phyloP scores from a whole-genome alignment of 225 moss, liverwort and hornwort species.

The Antitrichia curtipendula region DNA sequence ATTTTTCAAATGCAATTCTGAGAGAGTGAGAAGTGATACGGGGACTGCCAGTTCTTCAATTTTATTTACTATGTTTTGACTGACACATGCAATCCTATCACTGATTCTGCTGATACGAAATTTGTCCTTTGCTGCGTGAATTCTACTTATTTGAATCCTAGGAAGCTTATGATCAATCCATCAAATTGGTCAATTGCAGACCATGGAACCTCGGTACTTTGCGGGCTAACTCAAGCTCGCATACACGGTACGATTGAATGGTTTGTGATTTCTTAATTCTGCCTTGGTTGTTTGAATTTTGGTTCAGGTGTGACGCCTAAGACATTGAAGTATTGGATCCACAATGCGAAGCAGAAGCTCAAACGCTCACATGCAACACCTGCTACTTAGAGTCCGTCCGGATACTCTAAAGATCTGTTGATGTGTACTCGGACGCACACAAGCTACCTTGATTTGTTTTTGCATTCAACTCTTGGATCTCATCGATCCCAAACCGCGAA shows the following conservation, averaged over 20 bases:
- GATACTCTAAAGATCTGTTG: not conserved
- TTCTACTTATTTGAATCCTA: not conserved
- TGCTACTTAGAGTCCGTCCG: not conserved
- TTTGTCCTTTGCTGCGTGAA: not conserved
- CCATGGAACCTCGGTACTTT: not conserved
- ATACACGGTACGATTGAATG: too few relatives aligned
- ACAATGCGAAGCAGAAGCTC: slow-evolving; percentile 44
- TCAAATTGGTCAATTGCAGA: not conserved
- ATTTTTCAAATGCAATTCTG: not conserved
- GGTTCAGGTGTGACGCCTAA: slow-evolving; percentile 33
- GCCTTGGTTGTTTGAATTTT: not conserved
- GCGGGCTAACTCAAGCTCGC: not conserved
- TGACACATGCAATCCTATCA: too few relatives aligned
- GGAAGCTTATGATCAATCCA: too few relatives aligned
- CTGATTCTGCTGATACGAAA: not conserved
- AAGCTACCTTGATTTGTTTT: not conserved
- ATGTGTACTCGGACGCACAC: not conserved
- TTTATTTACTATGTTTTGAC: not conserved
- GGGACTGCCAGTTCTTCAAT: not conserved
- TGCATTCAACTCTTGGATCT: not conserved
- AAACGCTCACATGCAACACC: slow-evolving; percentile 13
- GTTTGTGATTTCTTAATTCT: not conserved
- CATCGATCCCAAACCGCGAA: not conserved
- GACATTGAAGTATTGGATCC: slow-evolving; percentile 46
- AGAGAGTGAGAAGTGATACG: not conserved